These are phyloP conservation scores for Mycena filopes DNA, from an alignment of 768 basidiomycete species.

Conservation along the genomic window DNA sequence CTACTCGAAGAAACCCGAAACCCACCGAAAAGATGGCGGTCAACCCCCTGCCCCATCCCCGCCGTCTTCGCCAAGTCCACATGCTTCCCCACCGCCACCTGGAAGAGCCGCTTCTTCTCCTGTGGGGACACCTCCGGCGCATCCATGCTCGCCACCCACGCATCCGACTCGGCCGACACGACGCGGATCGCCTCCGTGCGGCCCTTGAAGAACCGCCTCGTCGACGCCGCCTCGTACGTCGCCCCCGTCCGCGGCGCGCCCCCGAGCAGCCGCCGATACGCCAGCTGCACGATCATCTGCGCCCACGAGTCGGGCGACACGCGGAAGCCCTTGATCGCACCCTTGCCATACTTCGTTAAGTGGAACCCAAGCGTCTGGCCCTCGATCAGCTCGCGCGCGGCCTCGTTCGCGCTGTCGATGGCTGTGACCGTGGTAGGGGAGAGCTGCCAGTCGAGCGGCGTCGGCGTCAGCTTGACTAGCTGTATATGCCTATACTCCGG, in stretches of 20 bases:
- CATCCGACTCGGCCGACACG: conserved; percentile 79
- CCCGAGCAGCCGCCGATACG: conserved; percentile 78
- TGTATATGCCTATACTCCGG: no score
- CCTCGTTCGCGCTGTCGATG: conserved; percentile 65
- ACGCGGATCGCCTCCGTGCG: conserved; percentile 95
- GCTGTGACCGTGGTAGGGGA: conserved; percentile 57
- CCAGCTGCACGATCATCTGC: conserved; percentile 92
- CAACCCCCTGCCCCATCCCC: conserved; percentile 79
- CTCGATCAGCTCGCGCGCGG: conserved; percentile 66
- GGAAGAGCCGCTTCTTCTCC: conserved; percentile 64
- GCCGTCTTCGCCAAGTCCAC: conserved; percentile 71
- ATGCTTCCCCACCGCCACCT: conserved; percentile 72
- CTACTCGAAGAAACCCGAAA: background rate
- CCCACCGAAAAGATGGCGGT: conserved; percentile 88
- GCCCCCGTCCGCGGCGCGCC: conserved; percentile 69
- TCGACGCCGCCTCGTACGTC: conserved; percentile 95
- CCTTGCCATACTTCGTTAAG: conserved; percentile 85
- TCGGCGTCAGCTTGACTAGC: conserved; percentile 49
- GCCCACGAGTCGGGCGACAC: conserved; percentile 97
- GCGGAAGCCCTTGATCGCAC: conserved; percentile 84
- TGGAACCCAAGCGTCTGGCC: conserved; percentile 72
- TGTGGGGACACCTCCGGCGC: conserved; percentile 51
- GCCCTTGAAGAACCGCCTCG: conserved; percentile 88
- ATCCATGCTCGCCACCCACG: conserved; percentile 83
- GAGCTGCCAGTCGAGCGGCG: conserved; percentile 73